phyloP scores from a whole-genome alignment of 371 early-diverging fungal genomes.

The Syncephalastrum monosporum region DNA sequence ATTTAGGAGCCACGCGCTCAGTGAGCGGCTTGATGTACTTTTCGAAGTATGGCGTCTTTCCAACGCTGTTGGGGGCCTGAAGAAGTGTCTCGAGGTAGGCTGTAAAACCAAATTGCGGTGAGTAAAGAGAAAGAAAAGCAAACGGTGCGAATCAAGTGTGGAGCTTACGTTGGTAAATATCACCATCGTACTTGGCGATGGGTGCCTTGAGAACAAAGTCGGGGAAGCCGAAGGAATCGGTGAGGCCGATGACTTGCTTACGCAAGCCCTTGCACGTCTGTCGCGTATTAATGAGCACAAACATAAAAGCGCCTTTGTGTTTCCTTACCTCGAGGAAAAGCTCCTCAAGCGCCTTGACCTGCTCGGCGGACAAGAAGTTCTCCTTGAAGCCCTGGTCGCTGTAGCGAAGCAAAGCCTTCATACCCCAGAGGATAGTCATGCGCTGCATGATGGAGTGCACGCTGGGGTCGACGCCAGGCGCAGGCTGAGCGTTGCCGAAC shows the following conservation, averaged over 20 bases:
- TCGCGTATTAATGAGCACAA: conserved; percentile 4
- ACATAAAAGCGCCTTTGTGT: background rate
- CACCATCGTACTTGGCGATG: conserved; percentile 63
- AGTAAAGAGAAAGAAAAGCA: background rate
- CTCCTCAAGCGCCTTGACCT: conserved; percentile 46
- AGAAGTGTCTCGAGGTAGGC: conserved; percentile 28
- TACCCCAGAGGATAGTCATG: conserved; percentile 35
- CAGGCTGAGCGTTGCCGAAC: conserved; percentile 28
- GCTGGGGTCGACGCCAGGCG: conserved; percentile 20
- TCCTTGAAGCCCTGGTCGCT: conserved; percentile 54
- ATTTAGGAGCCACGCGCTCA: conserved; percentile 13
- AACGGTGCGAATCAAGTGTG: background rate
- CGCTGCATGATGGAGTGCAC: conserved; percentile 33
- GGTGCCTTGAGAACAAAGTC: conserved; percentile 70
- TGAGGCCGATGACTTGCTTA: conserved; percentile 58
- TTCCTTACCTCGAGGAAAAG: conserved; percentile 38
- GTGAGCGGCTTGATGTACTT: conserved; percentile 29
- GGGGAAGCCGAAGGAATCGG: conserved; percentile 63
- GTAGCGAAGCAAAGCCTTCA: conserved; percentile 40
- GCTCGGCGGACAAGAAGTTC: conserved; percentile 46
- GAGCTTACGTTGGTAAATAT: conserved; percentile 53
- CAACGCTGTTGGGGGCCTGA: conserved; percentile 25
- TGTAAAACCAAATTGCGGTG: background rate
- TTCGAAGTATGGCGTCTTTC: conserved; percentile 24
- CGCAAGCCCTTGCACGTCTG: conserved; percentile 52